These are phyloP conservation scores for Citrus mangshanensis DNA, from an alignment of 345 rosid species.

Conservation along the genomic window DNA sequence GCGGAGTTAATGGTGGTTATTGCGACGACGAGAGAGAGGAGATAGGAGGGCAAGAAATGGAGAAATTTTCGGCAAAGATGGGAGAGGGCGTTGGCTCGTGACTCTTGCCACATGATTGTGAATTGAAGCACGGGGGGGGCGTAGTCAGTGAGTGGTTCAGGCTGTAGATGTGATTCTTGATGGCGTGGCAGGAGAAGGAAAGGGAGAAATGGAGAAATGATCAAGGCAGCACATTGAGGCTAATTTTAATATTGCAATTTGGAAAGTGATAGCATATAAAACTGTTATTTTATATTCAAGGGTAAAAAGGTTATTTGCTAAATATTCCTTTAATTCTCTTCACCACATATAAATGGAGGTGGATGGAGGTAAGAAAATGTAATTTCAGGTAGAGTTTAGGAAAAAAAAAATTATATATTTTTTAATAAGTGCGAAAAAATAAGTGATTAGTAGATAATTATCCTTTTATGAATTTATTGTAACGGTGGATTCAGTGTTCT, in stretches of 20 bases:
- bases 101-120: slow-evolving; percentile 60
- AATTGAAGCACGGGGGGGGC: slow-evolving; percentile 58
- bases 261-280: no score
- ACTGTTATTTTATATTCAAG: no score
- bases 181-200: no score
- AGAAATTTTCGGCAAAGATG: slow-evolving; percentile 52
- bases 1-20: slow-evolving; percentile 33
- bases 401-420: no score
- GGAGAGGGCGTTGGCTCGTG: slow-evolving; percentile 51
- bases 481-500: no score
- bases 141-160: slow-evolving; percentile 50
- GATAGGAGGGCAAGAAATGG: slow-evolving; percentile 43
- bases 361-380: accelerated
- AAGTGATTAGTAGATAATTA: no score
- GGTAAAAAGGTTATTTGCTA: accelerated
- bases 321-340: no score
- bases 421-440: accelerated
- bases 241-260: no score
- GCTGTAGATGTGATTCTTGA: slow-evolving; percentile 38
- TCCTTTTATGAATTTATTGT: accelerated
- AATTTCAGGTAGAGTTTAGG: accelerated
- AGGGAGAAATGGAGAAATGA: no score
- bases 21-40: slow-evolving; percentile 53
- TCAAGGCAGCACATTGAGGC: no score
- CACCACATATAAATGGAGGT: accelerated